Percentiles rank a stretch among this genome's conserved stretches.
phyloP scores from a whole-genome alignment of 768 basidiomycete genomes.

The Cystofilobasidium bisporidii region DNA sequence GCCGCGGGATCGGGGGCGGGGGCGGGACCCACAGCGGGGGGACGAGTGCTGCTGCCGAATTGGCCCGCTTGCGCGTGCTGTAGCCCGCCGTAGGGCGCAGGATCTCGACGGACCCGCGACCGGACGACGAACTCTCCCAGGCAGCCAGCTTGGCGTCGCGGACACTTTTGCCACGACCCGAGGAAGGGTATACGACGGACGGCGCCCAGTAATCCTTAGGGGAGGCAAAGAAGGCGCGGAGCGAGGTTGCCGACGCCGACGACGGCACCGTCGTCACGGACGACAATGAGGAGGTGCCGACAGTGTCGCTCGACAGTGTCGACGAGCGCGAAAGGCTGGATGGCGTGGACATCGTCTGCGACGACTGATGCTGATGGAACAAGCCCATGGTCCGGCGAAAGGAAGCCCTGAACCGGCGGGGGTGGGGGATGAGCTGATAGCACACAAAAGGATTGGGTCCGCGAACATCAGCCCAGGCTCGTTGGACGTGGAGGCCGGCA shows the following conservation, averaged over 20 bases:
- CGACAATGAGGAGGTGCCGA: neutral
- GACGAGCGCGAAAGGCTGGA: neutral
- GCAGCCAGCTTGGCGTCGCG: neutral
- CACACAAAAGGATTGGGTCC: too few species aligned
- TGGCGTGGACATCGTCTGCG: neutral
- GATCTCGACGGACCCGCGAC: neutral
- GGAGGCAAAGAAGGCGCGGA: neutral
- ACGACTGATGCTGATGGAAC: neutral
- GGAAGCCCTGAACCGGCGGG: too few species aligned
- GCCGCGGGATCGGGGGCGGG: neutral
- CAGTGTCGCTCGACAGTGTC: neutral
- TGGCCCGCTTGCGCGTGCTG: neutral
- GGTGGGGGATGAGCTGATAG: too few species aligned
- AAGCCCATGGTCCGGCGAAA: neutral
- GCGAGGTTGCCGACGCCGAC: neutral
- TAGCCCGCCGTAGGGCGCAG: neutral
- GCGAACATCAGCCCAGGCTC: too few species aligned
- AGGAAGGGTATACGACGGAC: neutral
- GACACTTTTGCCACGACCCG: neutral
- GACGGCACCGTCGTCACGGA: neutral
- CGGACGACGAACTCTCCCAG: neutral
- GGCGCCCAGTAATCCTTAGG: slow-evolving; percentile 1
- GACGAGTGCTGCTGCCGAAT: neutral
- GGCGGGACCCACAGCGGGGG: slow-evolving; percentile 1
- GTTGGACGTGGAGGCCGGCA: too few species aligned